These are phyloP conservation scores for Furcasterigmium furcatum DNA, from an alignment of 2,329 filamentous ascomycete species.

Conservation along the genomic window DNA sequence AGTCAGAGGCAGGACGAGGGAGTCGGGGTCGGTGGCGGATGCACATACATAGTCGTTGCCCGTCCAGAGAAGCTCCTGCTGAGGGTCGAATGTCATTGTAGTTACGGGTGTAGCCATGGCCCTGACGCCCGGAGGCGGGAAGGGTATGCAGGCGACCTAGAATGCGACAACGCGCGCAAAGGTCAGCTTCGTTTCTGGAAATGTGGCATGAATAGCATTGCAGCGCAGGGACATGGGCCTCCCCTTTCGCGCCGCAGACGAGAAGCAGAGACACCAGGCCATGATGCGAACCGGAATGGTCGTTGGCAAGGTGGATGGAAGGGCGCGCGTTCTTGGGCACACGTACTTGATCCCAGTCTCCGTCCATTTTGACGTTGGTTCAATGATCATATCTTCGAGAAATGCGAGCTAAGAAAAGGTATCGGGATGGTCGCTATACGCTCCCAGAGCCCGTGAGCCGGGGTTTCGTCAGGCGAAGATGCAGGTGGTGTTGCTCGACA, in stretches of 20 bases:
- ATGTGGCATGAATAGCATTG: too few relatives aligned
- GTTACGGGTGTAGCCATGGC: constrained; percentile 69
- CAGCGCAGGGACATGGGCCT: too few relatives aligned
- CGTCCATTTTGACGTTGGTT: constrained; percentile 53
- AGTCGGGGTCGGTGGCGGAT: not conserved
- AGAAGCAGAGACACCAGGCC: too few relatives aligned
- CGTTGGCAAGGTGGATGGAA: constrained; percentile 16
- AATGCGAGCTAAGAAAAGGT: not conserved
- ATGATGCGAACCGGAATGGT: too few relatives aligned
- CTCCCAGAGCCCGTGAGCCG: not conserved
- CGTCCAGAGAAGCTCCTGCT: constrained; percentile 87
- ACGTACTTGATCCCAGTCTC: constrained; percentile 66
- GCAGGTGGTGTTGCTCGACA: not conserved
- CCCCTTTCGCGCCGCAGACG: too few relatives aligned
- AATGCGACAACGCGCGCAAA: constrained; percentile 6
- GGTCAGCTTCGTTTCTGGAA: constrained; percentile 6
- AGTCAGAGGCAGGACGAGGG: constrained; percentile 16
- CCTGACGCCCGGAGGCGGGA: constrained; percentile 73
- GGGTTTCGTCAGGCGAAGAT: not conserved
- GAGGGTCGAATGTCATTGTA: constrained; percentile 83
- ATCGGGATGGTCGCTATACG: not conserved
- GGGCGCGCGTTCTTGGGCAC: constrained; percentile 9
- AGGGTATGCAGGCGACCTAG: constrained; percentile 76
- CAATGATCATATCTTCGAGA: constrained; percentile 23
- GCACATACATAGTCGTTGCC: constrained; percentile 79